These are phyloP conservation scores for Torulaspora microellipsoides DNA, from an alignment of 805 yeast genomes.

Conservation along the genomic window DNA sequence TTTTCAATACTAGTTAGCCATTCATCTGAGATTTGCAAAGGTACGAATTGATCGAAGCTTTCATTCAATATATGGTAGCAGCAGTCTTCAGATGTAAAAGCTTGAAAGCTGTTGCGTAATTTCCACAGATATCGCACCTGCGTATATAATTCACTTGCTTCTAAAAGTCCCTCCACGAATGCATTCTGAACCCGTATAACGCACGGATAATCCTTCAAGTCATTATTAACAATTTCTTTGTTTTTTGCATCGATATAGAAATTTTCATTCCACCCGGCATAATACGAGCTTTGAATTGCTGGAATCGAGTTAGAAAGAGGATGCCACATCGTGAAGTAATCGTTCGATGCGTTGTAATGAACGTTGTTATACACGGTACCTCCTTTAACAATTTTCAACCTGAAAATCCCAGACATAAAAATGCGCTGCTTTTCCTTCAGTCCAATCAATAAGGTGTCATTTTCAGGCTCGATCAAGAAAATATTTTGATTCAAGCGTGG, in stretches of 20 bases:
- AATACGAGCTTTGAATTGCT: slow-evolving; percentile 26
- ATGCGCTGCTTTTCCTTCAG: slow-evolving; percentile 24
- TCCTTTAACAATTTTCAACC: slow-evolving; percentile 30
- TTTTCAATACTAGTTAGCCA: slow-evolving; percentile 26
- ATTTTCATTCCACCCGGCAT: slow-evolving; percentile 33
- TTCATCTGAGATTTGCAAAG: slow-evolving; percentile 17
- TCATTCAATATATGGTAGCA: slow-evolving; percentile 16
- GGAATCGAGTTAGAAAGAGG: slow-evolving; percentile 30
- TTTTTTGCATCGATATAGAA: slow-evolving; percentile 9
- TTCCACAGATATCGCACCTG: slow-evolving; percentile 26
- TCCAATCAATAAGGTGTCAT: slow-evolving; percentile 18
- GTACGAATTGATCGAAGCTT: slow-evolving; percentile 9
- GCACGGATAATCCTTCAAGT: slow-evolving; percentile 22
- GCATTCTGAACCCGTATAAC: slow-evolving; percentile 21
- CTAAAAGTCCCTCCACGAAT: slow-evolving; percentile 12
- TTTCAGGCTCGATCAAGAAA: slow-evolving; percentile 8
- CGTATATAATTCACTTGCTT: slow-evolving; percentile 15
- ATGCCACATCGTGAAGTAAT: slow-evolving; percentile 24
- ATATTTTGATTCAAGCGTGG: slow-evolving; percentile 16
- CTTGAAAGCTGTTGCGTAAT: slow-evolving; percentile 6
- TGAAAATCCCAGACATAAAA: slow-evolving; percentile 27
- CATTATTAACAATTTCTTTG: slow-evolving; percentile 6
- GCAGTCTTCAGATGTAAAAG: slow-evolving; percentile 5
- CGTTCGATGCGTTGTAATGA: slow-evolving; percentile 30
- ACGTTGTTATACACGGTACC: slow-evolving; percentile 31